Conservation (phyloP, 2,329 filamentous ascomycete genomes). For the Coniochaeta sp. region DNA sequence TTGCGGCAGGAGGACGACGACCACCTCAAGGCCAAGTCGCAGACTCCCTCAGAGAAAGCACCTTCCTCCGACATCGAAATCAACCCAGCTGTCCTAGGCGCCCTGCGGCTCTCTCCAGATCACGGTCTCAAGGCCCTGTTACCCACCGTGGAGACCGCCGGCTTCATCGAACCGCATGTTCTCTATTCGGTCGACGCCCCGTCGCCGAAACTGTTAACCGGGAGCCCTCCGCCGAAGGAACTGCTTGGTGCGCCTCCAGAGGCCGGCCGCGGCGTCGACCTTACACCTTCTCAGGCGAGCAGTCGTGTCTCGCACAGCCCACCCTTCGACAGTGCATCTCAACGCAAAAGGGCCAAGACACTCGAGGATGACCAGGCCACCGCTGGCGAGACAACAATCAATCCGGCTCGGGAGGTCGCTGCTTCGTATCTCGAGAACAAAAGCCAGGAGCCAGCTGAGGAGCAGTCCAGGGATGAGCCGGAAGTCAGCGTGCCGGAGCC, state of each 20-base stretch:
- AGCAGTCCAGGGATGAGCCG: background rate
- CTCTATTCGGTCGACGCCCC: slow-evolving; percentile 21
- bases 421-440: slow-evolving; percentile 7
- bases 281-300: slow-evolving; percentile 19
- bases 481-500: background rate
- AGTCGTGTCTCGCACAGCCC: slow-evolving; percentile 27
- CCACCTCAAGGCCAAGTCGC: background rate
- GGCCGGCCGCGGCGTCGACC: slow-evolving; percentile 13
- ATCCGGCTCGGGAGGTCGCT: slow-evolving; percentile 14
- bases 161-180: slow-evolving; percentile 20
- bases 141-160: slow-evolving; percentile 9
- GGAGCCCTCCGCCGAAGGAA: slow-evolving; percentile 10
- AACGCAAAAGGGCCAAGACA: slow-evolving; percentile 27
- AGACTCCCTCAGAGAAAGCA: background rate
- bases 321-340: slow-evolving; percentile 26
- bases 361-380: slow-evolving; percentile 15
- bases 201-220: slow-evolving; percentile 21
- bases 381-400: slow-evolving; percentile 17
- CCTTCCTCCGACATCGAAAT: slow-evolving; percentile 12
- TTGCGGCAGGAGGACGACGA: background rate
- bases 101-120: slow-evolving; percentile 7
- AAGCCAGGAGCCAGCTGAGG: background rate
- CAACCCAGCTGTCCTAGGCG: slow-evolving; percentile 13
- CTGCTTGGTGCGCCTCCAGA: background rate
- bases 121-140: slow-evolving; percentile 4